Base-by-base conservation (phyloP, 2,329 filamentous ascomycete genomes). In the Claviceps quebecensis region DNA sequence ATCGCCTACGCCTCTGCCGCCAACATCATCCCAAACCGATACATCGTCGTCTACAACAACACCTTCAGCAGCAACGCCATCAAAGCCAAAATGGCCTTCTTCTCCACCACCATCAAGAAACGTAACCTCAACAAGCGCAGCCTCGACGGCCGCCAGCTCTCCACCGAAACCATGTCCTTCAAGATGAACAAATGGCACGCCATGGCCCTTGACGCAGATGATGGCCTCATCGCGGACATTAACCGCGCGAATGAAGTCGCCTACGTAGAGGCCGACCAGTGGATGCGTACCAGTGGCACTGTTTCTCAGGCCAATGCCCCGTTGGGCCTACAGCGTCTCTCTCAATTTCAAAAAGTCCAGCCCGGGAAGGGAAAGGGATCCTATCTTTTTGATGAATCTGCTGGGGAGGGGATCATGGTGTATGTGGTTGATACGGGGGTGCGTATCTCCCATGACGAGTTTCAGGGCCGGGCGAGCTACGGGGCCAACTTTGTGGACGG, bases 391-490 rank as follows among this genome's bases (percentile, higher is more conserved):
- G 76, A 81, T 60, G 65, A 66, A 52, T 69, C 67, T 13, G 74
- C 72, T 22, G 78, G 77, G 36, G 52, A 71, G 56, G 76, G 74
- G n/a, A 75, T 78, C 57, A 81, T 76, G 22, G 75, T 73, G 29
- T 86, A 79, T 61, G 67, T 86, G 23, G 74, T 86, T 41, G 82
- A 86, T 64, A 84, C 81, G 5, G 82, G 82, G 57, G 77, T 85
- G 61, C 67, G 67, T 51, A 66, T 67, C 39, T 69, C 70, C 5
- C 82, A 86, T 64, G 59, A 62, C 44, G 74, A 80, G 60, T 81
- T 77, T 56, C 68, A 74, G 61, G 76, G 74, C 47, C 75, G 78
- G 52, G 79, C 78, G 17, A 69, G 62, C 40, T 72, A 74, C 53
- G 76, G 65, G 17, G 73, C 69, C 59, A 80, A 79, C 65, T 74